phyloP scores from a whole-genome alignment of 2,329 filamentous ascomycete species.

The Xylaria sp. region DNA sequence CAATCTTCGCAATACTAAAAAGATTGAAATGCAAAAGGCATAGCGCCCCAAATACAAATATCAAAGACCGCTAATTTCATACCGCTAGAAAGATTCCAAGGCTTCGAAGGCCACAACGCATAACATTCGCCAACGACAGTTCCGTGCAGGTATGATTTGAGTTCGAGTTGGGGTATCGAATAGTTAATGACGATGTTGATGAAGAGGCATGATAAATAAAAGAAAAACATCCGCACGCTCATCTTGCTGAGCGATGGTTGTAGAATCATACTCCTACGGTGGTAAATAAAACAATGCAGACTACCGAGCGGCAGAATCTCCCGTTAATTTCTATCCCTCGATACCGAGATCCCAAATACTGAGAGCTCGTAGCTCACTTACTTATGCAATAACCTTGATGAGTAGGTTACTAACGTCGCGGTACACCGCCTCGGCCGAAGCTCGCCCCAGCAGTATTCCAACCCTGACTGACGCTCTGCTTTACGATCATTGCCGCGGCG shows the following conservation, averaged over 20 bases:
- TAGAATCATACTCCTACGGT: conserved; percentile 19
- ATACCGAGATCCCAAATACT: conserved; percentile 36
- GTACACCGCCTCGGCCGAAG: conserved; percentile 56
- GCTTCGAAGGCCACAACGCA: conserved; percentile 2
- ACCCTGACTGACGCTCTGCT: conserved; percentile 79
- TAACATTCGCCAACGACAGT: conserved; percentile 6
- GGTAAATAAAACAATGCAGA: conserved; percentile 25
- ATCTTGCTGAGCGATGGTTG: conserved; percentile 24
- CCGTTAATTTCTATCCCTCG: not conserved
- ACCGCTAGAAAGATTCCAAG: conserved; percentile 7
- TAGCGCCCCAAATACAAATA: not conserved
- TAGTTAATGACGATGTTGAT: conserved; percentile 21
- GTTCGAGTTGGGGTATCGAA: conserved; percentile 36
- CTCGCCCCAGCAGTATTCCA: conserved; percentile 59
- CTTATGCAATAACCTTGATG: conserved; percentile 32
- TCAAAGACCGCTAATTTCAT: conserved; percentile 7
- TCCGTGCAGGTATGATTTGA: conserved; percentile 20
- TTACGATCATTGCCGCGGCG: conserved; percentile 92
- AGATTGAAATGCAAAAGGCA: conserved; percentile 6
- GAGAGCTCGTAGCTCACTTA: conserved; percentile 39
- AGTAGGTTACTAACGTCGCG: conserved; percentile 57
- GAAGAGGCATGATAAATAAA: conserved; percentile 6
- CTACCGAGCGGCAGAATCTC: conserved; percentile 1
- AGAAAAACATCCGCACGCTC: conserved; percentile 14
- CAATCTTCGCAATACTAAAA: conserved; percentile 6